Base-by-base conservation (phyloP, 2,329 filamentous ascomycete genomes). In the Cladosporium sphaerospermum region DNA sequence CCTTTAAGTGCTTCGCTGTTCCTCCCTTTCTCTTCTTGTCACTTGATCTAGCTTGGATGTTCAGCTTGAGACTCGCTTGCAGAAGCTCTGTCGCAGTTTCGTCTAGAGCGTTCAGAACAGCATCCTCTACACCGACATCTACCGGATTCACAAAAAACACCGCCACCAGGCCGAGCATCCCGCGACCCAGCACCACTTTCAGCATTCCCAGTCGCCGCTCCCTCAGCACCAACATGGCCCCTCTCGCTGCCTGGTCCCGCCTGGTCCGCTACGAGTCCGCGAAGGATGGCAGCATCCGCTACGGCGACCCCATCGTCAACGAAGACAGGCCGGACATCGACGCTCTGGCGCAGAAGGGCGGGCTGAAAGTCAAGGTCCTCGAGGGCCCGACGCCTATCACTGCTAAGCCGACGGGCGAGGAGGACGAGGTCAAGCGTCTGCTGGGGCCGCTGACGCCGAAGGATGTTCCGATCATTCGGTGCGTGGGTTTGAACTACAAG, bases 221-320 rank as follows among this genome's bases (percentile, higher is more conserved):
- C 23, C 23, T 28, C 23, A 28, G 23, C 41, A 51, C 33, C 40
- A 5, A 13, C 19, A 55, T 41, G n/a, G 56, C 57, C 18, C 50
- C 58, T 11, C n/a, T 58, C 23, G 58, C 57, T 3, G 43, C 55
- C 19, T 64, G 63, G 64, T 58, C 88, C 82, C 81, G 84, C 62
- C 82, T 90, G 37, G 74, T 90, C 60, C 83, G 86, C 50, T 90
- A 89, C 71, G 57, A 65, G 16, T 78, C 88, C 8, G 40, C 48
- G 31, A 81, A 78, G 61, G 83, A 89, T 63, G 85, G 85, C 66
- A 75, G 76, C 53, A 78, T 80, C 34, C 86, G 88, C 69, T 88
- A 88, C 59, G 87, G 86, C 60, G 85, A 90, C 70, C 85, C 86
- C 56, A 81, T 89, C 53, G 77, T 56, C 39, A 31, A 57, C 37